Conservation (phyloP, 2,329 filamentous ascomycete species). For the Aspergillus eucalypticola region DNA sequence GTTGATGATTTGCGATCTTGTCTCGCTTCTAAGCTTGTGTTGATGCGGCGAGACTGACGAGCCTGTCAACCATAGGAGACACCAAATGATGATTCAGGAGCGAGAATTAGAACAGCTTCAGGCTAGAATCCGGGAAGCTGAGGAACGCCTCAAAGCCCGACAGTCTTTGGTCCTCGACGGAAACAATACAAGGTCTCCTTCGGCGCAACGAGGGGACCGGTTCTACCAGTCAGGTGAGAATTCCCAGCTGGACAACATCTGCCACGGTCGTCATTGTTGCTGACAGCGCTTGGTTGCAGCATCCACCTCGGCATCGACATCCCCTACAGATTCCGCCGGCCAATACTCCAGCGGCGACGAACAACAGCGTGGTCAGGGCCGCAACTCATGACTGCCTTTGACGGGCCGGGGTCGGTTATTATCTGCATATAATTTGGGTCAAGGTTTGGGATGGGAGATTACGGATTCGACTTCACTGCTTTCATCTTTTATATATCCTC, state of each 20-base stretch:
- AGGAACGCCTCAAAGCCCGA: slow-evolving; percentile 66
- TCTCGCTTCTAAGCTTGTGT: not conserved
- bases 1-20: slow-evolving; percentile 3
- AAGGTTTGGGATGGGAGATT: slow-evolving; percentile 14
- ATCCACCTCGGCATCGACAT: slow-evolving; percentile 21
- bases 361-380: slow-evolving; percentile 20
- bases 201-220: slow-evolving; percentile 18
- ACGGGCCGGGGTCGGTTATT: slow-evolving; percentile 11
- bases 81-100: slow-evolving; percentile 70
- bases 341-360: slow-evolving; percentile 29
- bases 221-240: slow-evolving; percentile 25
- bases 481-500: slow-evolving; percentile 17
- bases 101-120: slow-evolving; percentile 85
- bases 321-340: slow-evolving; percentile 23
- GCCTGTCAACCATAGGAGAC: slow-evolving; percentile 61
- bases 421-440: slow-evolving; percentile 20
- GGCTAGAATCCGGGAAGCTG: slow-evolving; percentile 78
- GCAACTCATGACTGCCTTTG: slow-evolving; percentile 19
- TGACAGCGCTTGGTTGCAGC: slow-evolving; percentile 17
- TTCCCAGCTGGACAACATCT: slow-evolving; percentile 12
- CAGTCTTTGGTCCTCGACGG: slow-evolving; percentile 20
- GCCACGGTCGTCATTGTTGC: not conserved
- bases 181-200: slow-evolving; percentile 14
- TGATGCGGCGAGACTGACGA: slow-evolving; percentile 8
- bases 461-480: slow-evolving; percentile 19